Conservation (phyloP, 345 rosid genomes). For the Citrus unshiu region DNA sequence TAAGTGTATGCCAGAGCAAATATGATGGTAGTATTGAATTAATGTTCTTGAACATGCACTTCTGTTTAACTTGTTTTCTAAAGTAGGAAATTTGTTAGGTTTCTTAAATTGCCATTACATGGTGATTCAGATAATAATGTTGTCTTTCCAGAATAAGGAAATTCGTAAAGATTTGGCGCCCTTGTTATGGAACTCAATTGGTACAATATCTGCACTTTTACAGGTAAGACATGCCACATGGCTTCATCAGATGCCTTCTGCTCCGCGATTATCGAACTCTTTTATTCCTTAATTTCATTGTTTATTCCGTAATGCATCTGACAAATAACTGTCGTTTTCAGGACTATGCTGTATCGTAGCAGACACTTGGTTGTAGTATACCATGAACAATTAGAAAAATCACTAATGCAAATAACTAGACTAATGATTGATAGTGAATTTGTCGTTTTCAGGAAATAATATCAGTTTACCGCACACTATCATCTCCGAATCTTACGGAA, state of each 20-base stretch:
- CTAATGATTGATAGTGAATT: neutral
- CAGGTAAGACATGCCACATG: conserved; percentile 31
- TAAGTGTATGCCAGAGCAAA: neutral
- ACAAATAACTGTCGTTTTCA: neutral
- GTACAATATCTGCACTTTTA: conserved; percentile 33
- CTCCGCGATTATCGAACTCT: neutral
- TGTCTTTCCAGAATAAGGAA: conserved; percentile 27
- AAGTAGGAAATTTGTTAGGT: conserved; percentile 13
- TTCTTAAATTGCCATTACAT: neutral
- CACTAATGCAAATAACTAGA: neutral
- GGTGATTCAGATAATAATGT: neutral
- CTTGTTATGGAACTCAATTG: conserved; percentile 52
- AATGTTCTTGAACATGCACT: neutral
- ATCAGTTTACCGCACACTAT: conserved; percentile 28
- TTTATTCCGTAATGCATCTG: neutral
- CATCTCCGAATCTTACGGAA: conserved; percentile 25
- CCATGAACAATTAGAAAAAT: conserved; percentile 8
- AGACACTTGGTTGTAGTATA: neutral
- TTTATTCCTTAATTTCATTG: neutral
- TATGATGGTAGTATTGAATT: neutral
- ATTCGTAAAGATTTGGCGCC: conserved; percentile 38
- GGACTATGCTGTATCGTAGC: neutral
- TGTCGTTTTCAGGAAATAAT: conserved; percentile 42
- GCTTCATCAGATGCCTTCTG: neutral
- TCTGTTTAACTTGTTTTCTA: conserved; percentile 1